Evolutionary conservation across 2,329 filamentous ascomycete genomes (phyloP).

Genomic region (Alternaria solani): DNA sequence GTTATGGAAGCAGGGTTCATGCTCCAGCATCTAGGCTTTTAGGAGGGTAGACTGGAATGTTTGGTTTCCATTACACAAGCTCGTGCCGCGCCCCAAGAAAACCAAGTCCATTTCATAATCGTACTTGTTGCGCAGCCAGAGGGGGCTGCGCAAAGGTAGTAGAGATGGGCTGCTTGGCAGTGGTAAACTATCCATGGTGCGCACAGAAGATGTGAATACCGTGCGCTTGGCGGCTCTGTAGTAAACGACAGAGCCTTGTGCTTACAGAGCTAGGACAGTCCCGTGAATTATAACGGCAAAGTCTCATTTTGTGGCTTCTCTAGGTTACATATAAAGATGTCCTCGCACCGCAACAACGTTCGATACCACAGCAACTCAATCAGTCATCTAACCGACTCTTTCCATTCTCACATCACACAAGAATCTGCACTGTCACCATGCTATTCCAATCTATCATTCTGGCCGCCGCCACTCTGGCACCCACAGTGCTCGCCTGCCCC

Average conservation of each 20-base stretch:
- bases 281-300: not conserved
- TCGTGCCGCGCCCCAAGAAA: slow-evolving; percentile 1
- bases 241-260: not conserved
- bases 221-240: not conserved
- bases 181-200: not conserved
- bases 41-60: not conserved
- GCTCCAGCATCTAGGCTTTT: not conserved
- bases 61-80: not conserved
- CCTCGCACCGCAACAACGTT: not conserved
- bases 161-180: not conserved
- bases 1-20: not conserved
- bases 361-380: not conserved
- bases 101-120: not conserved
- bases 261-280: not conserved
- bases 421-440: slow-evolving; percentile 12
- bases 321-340: not conserved
- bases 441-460: slow-evolving; percentile 18
- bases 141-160: slow-evolving; percentile 2
- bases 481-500: slow-evolving; percentile 19
- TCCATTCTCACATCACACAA: not conserved
- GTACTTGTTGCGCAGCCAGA: not conserved
- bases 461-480: slow-evolving; percentile 11
- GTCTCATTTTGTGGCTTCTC: not conserved
- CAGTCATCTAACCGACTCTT: not conserved
- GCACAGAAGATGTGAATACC: not conserved